These are phyloP conservation scores for Sextonia rubra DNA, from an alignment of 164 flowering plant genomes.

Conservation along the genomic window DNA sequence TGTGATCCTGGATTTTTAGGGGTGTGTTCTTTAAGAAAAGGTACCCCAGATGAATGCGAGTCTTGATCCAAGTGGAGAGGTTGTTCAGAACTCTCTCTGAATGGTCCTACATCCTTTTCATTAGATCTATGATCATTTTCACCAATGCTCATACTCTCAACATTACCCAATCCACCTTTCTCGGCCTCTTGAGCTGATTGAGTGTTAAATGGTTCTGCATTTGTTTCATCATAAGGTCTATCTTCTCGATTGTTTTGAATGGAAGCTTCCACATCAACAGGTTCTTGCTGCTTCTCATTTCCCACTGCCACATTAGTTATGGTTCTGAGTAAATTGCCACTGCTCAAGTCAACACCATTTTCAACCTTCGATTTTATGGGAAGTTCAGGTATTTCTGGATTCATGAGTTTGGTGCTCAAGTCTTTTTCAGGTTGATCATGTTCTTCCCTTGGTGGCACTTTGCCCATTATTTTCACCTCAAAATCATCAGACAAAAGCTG, in stretches of 20 bases:
- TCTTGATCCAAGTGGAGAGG: neutral
- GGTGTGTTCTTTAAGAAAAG: neutral
- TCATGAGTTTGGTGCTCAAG: slow-evolving; percentile 5
- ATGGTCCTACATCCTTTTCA: neutral
- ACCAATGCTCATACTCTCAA: neutral
- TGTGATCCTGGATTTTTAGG: neutral
- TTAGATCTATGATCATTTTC: neutral
- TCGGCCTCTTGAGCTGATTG: slow-evolving; percentile 13
- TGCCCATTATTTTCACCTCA: slow-evolving; percentile 43
- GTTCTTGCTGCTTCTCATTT: slow-evolving; percentile 15
- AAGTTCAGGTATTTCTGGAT: slow-evolving; percentile 6
- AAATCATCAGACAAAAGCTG: slow-evolving; percentile 82
- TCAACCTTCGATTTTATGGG: slow-evolving; percentile 18
- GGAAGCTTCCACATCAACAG: slow-evolving; percentile 15
- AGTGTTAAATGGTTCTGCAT: slow-evolving; percentile 11
- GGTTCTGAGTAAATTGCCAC: slow-evolving; percentile 16
- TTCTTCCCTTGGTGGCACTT: slow-evolving; percentile 26
- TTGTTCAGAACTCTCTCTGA: neutral
- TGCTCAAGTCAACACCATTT: slow-evolving; percentile 18
- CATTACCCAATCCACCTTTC: slow-evolving; percentile 7
- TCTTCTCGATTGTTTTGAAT: slow-evolving; percentile 18
- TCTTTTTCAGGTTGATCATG: slow-evolving; percentile 24
- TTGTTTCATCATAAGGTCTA: slow-evolving; percentile 10
- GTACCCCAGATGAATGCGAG: neutral
- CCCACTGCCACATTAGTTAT: slow-evolving; percentile 9